Evolutionary conservation across 257 asterid genomes (phyloP), one percentile per base, ranked within the genome.

Genomic region (Petrea volubilis): DNA sequence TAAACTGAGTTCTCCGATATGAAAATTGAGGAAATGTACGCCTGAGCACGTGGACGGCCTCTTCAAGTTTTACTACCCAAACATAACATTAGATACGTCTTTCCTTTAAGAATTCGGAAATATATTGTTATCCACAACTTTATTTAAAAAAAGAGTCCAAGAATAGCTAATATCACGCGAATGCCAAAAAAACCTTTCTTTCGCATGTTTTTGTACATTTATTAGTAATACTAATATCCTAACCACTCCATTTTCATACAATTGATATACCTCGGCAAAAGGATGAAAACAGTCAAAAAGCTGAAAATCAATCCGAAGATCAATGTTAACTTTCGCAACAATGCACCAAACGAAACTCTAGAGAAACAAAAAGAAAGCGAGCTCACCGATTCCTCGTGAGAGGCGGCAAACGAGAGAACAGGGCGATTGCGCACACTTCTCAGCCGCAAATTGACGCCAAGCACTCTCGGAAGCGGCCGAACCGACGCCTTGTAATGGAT

Each of bases 371-470:
- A 63, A 50, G n/a, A 49, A 44, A 7, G n/a, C 25, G 56, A 23
- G 13, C 86, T 80, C 55, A 88, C 97, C 85, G 98, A 82, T 28
- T 90, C 97, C 70, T 93, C 95, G 50, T 84, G 95, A 23, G 92
- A 85, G 50, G 95, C 89, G 28, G 97, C 93, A 31, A 80, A 78
- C 0, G 88, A 78, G 76, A 79, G 72, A 72, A 87, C 66, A 23
- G 82, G 73, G 64, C 86, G 86, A 51, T 71, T 80, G 71, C 87
- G 73, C 14, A 71, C 6, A 78, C 51, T 74, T 14, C 55, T 74
- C 3, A 20, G 74, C 43, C 85, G 77, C 17, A 75, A 44, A 63
- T 41, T 36, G 55, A 79, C 53, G 21, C 84, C 81, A 9, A 68
- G 46, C 14, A 80, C 70, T 60, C 36, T 68, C 1, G 80, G 80